Percentiles rank a stretch among this genome's conserved stretches.
These are phyloP conservation scores for Picea glauca DNA, from an alignment of 75 land plant species.

Conservation along the genomic window DNA sequence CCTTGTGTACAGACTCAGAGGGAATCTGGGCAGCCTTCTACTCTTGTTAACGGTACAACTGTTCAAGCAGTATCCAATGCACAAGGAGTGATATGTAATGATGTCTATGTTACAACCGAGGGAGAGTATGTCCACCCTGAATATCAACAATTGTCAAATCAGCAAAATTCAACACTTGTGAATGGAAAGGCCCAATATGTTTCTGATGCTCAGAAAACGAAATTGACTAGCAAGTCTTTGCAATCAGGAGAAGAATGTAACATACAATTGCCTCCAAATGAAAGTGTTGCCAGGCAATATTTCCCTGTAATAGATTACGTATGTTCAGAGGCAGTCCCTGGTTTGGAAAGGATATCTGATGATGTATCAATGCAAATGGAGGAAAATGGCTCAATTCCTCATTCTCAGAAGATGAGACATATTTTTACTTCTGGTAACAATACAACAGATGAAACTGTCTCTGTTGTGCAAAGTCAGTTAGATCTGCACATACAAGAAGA, in stretches of 20 bases:
- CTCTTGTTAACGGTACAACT: neutral
- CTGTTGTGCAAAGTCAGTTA: neutral
- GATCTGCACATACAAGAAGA: neutral
- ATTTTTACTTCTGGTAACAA: neutral
- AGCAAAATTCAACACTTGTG: neutral
- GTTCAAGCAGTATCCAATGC: neutral
- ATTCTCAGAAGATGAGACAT: neutral
- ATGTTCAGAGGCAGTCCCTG: neutral
- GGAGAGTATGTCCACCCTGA: neutral
- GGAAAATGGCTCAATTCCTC: neutral
- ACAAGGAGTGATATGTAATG: neutral
- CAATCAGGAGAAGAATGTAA: neutral
- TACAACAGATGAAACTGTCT: neutral
- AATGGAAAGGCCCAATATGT: neutral
- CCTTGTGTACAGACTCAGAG: neutral
- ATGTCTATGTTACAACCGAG: neutral
- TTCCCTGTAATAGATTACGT: neutral
- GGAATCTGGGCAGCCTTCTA: neutral
- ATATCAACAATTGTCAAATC: neutral
- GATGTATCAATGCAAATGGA: neutral
- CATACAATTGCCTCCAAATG: neutral
- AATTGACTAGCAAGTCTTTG: neutral
- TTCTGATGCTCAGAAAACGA: neutral
- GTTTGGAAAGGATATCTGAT: neutral
- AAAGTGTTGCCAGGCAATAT: slow-evolving; percentile 4